Conservation (phyloP, 495 filamentous ascomycete species). For the Trichocladium antarcticum region DNA sequence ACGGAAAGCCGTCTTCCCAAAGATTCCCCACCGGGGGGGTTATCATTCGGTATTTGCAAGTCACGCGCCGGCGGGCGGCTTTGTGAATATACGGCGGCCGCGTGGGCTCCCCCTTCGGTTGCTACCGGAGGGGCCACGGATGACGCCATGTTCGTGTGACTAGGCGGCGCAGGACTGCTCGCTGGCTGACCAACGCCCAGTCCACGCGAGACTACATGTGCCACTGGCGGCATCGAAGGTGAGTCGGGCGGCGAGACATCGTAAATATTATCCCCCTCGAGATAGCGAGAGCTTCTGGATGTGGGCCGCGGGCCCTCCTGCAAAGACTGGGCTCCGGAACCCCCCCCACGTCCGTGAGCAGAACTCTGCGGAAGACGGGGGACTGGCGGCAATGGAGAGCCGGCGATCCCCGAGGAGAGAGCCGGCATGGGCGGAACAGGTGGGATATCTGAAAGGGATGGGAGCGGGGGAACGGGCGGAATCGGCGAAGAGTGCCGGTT, state of each 20-base stretch:
- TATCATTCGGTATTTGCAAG: slow-evolving; percentile 20
- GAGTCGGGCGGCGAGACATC: slow-evolving; percentile 47
- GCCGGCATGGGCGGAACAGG: slow-evolving; percentile 17
- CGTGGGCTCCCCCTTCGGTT: slow-evolving; percentile 6
- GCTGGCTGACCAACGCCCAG: slow-evolving; percentile 13
- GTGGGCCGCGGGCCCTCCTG: slow-evolving; percentile 7
- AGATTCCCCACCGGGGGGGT: slow-evolving; percentile 6
- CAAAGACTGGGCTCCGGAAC: slow-evolving; percentile 5
- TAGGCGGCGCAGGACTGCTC: slow-evolving; percentile 8
- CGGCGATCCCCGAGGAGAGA: not conserved
- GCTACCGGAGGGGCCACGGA: not conserved
- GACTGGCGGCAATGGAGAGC: slow-evolving; percentile 1
- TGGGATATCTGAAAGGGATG: slow-evolving; percentile 13
- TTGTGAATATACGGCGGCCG: slow-evolving; percentile 3
- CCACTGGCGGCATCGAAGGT: slow-evolving; percentile 17
- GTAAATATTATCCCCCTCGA: slow-evolving; percentile 38
- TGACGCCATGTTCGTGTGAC: slow-evolving; percentile 1
- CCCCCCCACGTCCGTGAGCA: slow-evolving; percentile 9
- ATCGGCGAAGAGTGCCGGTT: slow-evolving; percentile 13
- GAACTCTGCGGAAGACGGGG: slow-evolving; percentile 4
- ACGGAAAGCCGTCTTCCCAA: slow-evolving; percentile 27
- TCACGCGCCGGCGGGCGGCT: slow-evolving; percentile 14
- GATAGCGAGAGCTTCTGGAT: slow-evolving; percentile 19
- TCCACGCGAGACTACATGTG: slow-evolving; percentile 8
- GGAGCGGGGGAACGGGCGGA: slow-evolving; percentile 19